Base-by-base conservation (phyloP, 164 flowering plant species). In the Protea cynaroides region DNA sequence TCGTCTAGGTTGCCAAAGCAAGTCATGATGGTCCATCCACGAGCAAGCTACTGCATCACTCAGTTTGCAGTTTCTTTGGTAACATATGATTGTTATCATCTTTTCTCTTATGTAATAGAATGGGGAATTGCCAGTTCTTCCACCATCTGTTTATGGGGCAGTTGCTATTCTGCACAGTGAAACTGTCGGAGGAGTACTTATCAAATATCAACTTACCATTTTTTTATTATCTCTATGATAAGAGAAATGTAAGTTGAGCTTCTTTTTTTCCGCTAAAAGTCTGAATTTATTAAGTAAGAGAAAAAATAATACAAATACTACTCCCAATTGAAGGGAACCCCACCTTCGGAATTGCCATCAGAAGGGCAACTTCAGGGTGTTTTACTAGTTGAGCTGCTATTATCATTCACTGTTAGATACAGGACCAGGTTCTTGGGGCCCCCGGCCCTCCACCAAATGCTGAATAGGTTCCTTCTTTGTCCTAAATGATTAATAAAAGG, bases 61-160 rank as follows among this genome's bases (percentile, higher is more conserved):
- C 43, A 43, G 8, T 24, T 23, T n/a, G n/a, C 51, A 11, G 25
- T 12, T 63, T 67, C 63, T 54, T 54, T 40, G 49, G 65, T 65
- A 56, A 59, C n/a, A n/a, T n/a, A n/a, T n/a, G n/a, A 49, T 64
- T 21, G 50, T 63, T 25, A 18, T 37, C 52, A n/a, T 21, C 24
- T 14, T 63, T 61, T 62, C 40, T 34, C 11, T 38, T 18, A 59
- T 66, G 66, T 65, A n/a, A n/a, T 71, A 93, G 98, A 97, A 93
- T 70, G 98, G 97, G 44, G 97, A 93, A 73, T 72, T 93, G 71
- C 97, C 98, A 21, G 96, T 89, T 66, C 91, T 93, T 74, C 97
- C 97, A 3, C 62, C 90, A 56, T 93, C 98, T 49, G 97, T 93
- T 63, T 90, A 93, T 72, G 98, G 98, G 67, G 92, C 98, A 61